Evolutionary conservation across 2,329 filamentous ascomycete genomes (phyloP), one percentile per base, ranked within the genome.

Genomic region (Mariannaea sp.): DNA sequence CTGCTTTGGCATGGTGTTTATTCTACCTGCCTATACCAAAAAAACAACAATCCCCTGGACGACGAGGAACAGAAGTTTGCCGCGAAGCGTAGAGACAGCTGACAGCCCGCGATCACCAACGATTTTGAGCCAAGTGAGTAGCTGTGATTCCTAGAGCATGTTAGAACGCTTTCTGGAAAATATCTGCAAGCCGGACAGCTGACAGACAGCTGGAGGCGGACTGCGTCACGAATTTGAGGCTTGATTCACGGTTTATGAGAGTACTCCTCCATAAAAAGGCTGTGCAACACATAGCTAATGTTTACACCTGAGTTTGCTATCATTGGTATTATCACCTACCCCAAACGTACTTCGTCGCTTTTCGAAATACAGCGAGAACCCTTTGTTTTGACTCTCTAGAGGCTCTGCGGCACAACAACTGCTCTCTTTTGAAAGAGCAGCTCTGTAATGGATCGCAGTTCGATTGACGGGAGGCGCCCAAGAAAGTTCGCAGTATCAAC

Each of bases 401-500:
- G 39, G 27, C 32, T 20, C 38, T 51, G 16, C 42, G 32, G 10
- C 27, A 54, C 38, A 35, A 40, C 33, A 22, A 8, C 7, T 27
- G 46, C 41, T 27, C 43, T 43, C 40, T 38, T 30, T 26, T 32
- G 29, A 35, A 24, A 14, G 19, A 17, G 41, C 20, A 29, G n/a
- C 20, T 14, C 38, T 47, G 52, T 30, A 50, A 69, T 68, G 58
- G 61, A 60, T 20, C 63, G 59, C 14, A 49, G 54, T 14, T 63
- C 66, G 24, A 68, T 67, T 26, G 69, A 68, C 43, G 68, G 65
- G 26, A 65, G 60, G 47, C 55, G 49, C 27, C 53, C 55, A 24
- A 65, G 56, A 30, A 62, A 51, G 49, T 36, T 56, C 27, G 20
- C 49, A n/a, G 27, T 44, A 29, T 46, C 58, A 8, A 35, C 45